phyloP scores from a whole-genome alignment of 83 land plant genomes.

The Thuja plicata region DNA sequence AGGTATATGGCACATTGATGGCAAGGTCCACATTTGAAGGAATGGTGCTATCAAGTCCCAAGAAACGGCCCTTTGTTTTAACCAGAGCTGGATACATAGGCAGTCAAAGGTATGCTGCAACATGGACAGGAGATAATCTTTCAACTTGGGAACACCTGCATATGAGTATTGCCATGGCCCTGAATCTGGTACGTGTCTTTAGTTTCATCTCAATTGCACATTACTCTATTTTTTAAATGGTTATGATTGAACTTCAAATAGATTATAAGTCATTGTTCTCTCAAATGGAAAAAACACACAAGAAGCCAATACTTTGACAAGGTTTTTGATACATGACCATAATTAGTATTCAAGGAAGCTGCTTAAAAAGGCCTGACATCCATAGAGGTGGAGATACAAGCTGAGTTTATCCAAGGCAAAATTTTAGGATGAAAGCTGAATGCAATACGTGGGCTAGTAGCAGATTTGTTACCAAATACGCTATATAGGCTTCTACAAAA shows the following conservation, averaged over 20 bases:
- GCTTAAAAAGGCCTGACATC: neutral
- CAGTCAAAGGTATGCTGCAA: slow-evolving; percentile 95
- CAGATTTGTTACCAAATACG: neutral
- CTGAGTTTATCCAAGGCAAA: neutral
- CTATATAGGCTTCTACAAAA: neutral
- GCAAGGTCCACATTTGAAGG: slow-evolving; percentile 95
- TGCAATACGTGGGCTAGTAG: neutral
- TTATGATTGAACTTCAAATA: neutral
- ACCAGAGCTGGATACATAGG: slow-evolving; percentile 96
- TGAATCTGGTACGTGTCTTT: slow-evolving; percentile 74
- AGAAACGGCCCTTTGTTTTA: slow-evolving; percentile 88
- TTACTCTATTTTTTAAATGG: neutral
- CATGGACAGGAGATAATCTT: slow-evolving; percentile 98
- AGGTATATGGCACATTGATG: slow-evolving; percentile 98
- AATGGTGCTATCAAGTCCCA: slow-evolving; percentile 62
- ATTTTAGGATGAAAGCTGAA: neutral
- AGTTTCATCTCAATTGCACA: neutral
- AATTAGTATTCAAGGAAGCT: neutral
- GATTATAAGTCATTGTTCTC: neutral
- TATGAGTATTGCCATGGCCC: slow-evolving; percentile 88
- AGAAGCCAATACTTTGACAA: neutral
- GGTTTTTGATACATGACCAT: slow-evolving; percentile 2
- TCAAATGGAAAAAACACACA: neutral
- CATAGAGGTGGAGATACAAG: neutral
- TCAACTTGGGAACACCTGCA: slow-evolving; percentile 95